phyloP scores from a whole-genome alignment of 2,329 filamentous ascomycete species.

The Neopestalotiopsis clavispora region DNA sequence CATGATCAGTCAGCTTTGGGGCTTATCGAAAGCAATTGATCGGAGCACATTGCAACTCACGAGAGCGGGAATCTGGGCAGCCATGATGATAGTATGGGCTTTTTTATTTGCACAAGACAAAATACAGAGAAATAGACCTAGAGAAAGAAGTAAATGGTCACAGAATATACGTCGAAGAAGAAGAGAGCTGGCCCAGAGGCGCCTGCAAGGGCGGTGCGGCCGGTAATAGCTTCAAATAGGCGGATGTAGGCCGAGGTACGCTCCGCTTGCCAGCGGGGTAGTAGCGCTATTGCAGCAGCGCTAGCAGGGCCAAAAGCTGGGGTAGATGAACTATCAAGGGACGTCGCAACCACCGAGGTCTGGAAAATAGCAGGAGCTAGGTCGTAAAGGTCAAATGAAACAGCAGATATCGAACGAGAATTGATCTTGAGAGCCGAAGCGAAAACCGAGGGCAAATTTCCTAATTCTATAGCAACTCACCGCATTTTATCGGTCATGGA shows the following conservation, averaged over 20 bases:
- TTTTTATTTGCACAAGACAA: background rate
- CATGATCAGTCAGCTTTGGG: constrained; percentile 19
- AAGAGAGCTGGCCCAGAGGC: constrained; percentile 12
- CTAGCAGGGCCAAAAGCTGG: constrained; percentile 22
- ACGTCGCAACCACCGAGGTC: background rate
- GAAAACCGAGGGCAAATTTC: background rate
- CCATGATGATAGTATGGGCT: constrained; percentile 28
- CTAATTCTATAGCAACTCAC: background rate
- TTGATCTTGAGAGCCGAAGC: background rate
- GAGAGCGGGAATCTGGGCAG: constrained; percentile 35
- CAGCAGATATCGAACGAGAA: constrained; percentile 12
- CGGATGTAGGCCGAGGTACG: constrained; percentile 19
- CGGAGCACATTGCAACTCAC: constrained; percentile 24
- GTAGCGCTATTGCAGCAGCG: constrained; percentile 12
- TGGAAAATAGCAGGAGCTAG: background rate
- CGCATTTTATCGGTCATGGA: background rate
- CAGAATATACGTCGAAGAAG: background rate
- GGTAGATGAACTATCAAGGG: constrained; percentile 12
- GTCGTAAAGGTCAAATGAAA: background rate
- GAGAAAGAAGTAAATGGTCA: background rate
- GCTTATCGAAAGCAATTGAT: background rate
- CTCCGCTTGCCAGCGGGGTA: constrained; percentile 19
- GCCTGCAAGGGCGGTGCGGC: constrained; percentile 1
- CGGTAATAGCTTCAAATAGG: constrained; percentile 1
- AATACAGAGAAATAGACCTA: background rate